Base-by-base conservation (phyloP, 1,139 yeast species). In the Insectozyma bohioensis region DNA sequence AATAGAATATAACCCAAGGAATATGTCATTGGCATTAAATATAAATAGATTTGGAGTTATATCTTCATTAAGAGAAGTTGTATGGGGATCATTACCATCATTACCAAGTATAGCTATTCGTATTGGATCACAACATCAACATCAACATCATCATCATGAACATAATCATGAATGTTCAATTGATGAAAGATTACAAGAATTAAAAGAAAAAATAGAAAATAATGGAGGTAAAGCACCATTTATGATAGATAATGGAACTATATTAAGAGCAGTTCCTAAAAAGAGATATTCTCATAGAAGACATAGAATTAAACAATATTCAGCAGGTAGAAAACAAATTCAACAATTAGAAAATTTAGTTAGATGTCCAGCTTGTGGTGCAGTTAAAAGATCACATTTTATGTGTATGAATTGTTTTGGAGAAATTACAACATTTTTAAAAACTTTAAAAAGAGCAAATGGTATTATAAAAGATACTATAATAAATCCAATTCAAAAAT, bases 281-380 rank as follows among this genome's bases (percentile, higher is more conserved):
- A 88, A 90, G 76, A 88, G 87, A 61, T 80, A 79, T 9, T 87
- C 97, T 6, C 85, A 86, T 55, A 78, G 79, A 63, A 85, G 87
- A 61, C 84, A 86, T 54, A 80, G 97, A 60, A 82, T 77, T 53
- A 80, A 84, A 62, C 74, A 85, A 47, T 81, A 85, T 49, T 85
- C 86, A 11, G 90, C 95, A 4, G 95, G 88, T 9, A 72, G 77
- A 42, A 90, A 87, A 56, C 94, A 88, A 51, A 68, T 85, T 45
- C 78, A 86, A 56, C 80, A 81, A 34, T 69, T 85, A 45, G 75
- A 80, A 39, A 84, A 85, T 54, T 65, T 92, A 48, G 86, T 84
- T 43, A 76, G 95, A 55, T 92, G 98, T 58, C 96, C 97, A 4
- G 84, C 96, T 1, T 92, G 98, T 63, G 98, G 98, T 26, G 85